Evolutionary conservation across 2,329 filamentous ascomycete species (phyloP).

Genomic region (Macrophomina pseudophaseolina): DNA sequence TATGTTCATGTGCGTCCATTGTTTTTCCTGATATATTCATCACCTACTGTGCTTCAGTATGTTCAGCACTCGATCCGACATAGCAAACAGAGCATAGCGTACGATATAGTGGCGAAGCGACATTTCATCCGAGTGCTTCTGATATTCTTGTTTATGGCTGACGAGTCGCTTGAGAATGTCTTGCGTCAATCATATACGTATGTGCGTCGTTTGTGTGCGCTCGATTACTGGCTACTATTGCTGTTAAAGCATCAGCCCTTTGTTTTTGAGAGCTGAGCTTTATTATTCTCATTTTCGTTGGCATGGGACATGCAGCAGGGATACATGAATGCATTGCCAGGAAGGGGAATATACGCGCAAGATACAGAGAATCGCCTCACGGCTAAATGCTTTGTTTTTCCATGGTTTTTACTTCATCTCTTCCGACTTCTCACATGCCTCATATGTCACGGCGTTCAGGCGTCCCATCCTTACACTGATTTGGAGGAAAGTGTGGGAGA

Average conservation of each 20-base stretch:
- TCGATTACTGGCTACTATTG: not conserved
- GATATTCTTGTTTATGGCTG: not conserved
- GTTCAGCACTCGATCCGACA: not conserved
- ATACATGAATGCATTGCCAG: not conserved
- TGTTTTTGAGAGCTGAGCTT: not conserved
- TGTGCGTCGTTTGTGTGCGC: not conserved
- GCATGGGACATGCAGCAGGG: not conserved
- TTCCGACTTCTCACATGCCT: not conserved
- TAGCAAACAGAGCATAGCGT: not conserved
- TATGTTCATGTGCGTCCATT: not conserved
- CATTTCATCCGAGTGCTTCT: no score
- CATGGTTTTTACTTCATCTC: not conserved
- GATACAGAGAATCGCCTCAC: slow-evolving; percentile 12
- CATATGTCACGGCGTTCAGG: not conserved
- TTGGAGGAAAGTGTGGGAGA: not conserved
- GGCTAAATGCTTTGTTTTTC: not conserved
- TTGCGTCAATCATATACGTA: not conserved
- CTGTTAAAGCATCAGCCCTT: not conserved
- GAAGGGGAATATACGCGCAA: not conserved
- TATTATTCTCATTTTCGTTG: not conserved
- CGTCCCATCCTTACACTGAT: not conserved
- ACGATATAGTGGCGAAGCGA: slow-evolving; percentile 7
- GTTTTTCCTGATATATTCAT: not conserved
- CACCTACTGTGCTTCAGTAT: not conserved
- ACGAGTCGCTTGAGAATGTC: no score